Evolutionary conservation across 768 basidiomycete species (phyloP), one percentile per base, ranked within the genome.

Genomic region (Rhodocollybia butyracea): DNA sequence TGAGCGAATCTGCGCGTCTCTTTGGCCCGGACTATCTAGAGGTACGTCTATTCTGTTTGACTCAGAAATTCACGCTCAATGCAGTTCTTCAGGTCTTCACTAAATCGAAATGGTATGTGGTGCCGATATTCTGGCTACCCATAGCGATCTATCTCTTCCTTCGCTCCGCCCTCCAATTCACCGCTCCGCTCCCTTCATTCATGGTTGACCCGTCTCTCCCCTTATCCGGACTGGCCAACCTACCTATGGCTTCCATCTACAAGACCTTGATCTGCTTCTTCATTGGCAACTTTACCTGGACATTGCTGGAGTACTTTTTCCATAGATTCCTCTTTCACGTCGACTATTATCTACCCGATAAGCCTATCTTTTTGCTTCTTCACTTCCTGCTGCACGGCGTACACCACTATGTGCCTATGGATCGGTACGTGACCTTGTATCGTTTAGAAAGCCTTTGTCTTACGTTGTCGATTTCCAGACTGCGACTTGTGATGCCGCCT

Each of bases 261-360:
- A 84, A 88, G 62, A 78, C 85, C 0, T 52, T 80, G 19, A 59
- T 73, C 0, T 96, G 85, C 70, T 98, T 95, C 77, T 68, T 93
- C 57, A 48, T 84, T 39, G 97, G 97, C 5, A 94, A 92, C 68
- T 30, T 97, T 47, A 77, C 96, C 54, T 99, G 96, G 96, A 98
- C 97, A 0, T 68, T 97, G 56, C 72, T 97, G 68, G 97, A 98
- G 71, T 99, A 98, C 68, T 74, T 78, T 12, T 73, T 99, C 64
- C 97, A 99, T 71, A 88, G 97, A 39, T 98, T 98, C 83, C 73
- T 99, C 47, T 99, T 99, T 84, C 97, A 99, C 70, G 74, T 99
- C 62, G 97, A 99, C 66, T 78, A 84, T 8, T 70, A 78, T 64
- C 81, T 99, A 21, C 97, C 97, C 2, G 97, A 99, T 70, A 77